Evolutionary conservation across 305 asterid genomes (phyloP).

Genomic region (Fraxinus latifolia): DNA sequence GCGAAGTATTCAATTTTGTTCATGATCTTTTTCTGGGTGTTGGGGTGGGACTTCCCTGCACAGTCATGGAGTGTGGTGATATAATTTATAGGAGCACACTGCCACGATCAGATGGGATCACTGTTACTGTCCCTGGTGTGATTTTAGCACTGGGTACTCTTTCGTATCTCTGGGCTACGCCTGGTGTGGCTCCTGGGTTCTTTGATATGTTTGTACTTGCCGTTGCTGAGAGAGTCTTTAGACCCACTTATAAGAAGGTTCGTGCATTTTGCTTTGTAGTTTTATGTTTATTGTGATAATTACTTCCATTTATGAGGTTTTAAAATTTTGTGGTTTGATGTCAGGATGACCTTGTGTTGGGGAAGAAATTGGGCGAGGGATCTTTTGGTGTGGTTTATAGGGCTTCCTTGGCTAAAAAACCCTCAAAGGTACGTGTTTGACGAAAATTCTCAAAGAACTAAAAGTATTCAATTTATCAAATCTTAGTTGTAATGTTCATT

Average conservation of each 20-base stretch:
- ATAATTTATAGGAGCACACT: conserved; percentile 88
- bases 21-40: conserved; percentile 76
- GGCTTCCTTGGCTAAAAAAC: conserved; percentile 63
- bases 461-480: not conserved
- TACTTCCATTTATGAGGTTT: not conserved
- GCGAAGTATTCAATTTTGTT: conserved; percentile 40
- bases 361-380: conserved; percentile 95
- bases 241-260: conserved; percentile 80
- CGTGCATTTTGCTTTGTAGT: not conserved
- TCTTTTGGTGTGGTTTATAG: conserved; percentile 80
- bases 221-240: conserved; percentile 66
- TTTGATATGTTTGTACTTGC: conserved; percentile 98
- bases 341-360: conserved; percentile 91
- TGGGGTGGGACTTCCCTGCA: conserved; percentile 97
- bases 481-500: not conserved
- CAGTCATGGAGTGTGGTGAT: conserved; percentile 98
- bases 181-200: conserved; percentile 98
- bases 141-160: conserved; percentile 79
- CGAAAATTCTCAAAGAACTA: not conserved
- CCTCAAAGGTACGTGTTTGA: conserved; percentile 50
- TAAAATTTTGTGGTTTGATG: conserved; percentile 19
- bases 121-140: conserved; percentile 78
- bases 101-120: conserved; percentile 62
- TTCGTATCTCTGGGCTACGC: conserved; percentile 96
- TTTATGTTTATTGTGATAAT: not conserved